Conservation (phyloP, 257 asterid genomes). For the Striga asiatica region DNA sequence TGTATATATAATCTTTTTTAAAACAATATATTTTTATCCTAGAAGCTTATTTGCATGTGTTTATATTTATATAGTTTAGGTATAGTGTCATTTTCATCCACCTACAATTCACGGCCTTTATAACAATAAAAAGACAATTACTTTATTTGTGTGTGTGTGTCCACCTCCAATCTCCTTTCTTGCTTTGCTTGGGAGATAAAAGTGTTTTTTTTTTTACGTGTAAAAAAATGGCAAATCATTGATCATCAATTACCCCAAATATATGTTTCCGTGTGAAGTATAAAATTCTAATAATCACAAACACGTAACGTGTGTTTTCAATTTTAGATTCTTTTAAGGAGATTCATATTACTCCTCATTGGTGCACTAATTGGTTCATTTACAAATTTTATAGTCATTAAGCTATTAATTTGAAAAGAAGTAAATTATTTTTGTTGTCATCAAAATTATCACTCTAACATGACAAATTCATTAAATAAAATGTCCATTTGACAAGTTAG, state of each 20-base stretch:
- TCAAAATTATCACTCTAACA: too few species aligned
- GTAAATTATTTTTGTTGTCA: too few species aligned
- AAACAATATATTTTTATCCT: background rate
- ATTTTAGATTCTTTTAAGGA: too few species aligned
- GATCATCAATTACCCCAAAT: background rate
- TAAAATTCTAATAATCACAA: background rate
- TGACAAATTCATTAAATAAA: too few species aligned
- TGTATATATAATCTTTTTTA: background rate
- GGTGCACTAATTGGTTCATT: background rate
- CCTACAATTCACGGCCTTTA: constrained; percentile 19
- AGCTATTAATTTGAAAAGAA: too few species aligned
- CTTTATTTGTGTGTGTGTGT: background rate
- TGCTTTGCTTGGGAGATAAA: background rate
- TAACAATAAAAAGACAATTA: constrained; percentile 21
- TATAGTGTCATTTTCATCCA: constrained; percentile 53
- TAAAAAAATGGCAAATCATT: constrained; percentile 15
- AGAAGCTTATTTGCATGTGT: constrained; percentile 20
- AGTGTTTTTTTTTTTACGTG: background rate
- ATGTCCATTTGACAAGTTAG: too few species aligned
- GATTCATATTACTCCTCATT: too few species aligned
- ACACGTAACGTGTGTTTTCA: background rate
- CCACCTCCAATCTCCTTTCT: constrained; percentile 11
- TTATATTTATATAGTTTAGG: constrained; percentile 31
- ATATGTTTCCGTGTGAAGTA: background rate
- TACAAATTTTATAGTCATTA: too few species aligned